Conservation (phyloP, 805 yeast genomes). For the Wickerhamiella nectarea region DNA sequence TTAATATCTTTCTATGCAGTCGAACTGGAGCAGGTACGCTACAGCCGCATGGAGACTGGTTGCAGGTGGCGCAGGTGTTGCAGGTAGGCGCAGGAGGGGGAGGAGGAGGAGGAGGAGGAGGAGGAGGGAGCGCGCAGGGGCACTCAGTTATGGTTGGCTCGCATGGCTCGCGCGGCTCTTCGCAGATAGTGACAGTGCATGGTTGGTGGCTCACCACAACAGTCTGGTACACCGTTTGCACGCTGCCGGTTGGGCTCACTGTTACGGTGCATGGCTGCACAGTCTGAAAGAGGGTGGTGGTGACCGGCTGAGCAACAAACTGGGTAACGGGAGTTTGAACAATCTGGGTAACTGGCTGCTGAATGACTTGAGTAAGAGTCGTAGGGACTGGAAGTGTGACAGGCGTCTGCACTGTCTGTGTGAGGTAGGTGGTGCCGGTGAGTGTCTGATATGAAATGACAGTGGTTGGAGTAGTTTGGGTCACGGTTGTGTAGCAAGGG, state of each 20-base stretch:
- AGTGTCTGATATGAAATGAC: not conserved
- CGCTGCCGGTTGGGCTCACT: not conserved
- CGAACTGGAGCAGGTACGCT: conserved; percentile 1
- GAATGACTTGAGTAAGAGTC: not conserved
- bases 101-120: conserved; percentile 4
- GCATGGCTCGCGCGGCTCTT: not conserved
- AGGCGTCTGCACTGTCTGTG: not conserved
- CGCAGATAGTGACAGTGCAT: not conserved
- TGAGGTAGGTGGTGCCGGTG: not conserved
- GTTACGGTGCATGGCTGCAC: not conserved
- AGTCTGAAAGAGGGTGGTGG: not conserved
- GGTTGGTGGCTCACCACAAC: conserved; percentile 5
- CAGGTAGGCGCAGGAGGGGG: not conserved
- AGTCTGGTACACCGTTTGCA: not conserved
- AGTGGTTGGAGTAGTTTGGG: not conserved
- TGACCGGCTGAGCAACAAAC: not conserved
- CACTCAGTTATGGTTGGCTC: not conserved
- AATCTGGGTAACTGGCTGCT: not conserved
- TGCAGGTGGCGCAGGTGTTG: conserved; percentile 1
- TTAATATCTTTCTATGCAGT: conserved; percentile 2
- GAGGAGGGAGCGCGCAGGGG: not conserved
- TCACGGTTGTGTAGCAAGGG: not conserved
- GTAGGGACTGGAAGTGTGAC: not conserved
- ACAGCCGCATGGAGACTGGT: not conserved
- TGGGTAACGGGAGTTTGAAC: not conserved